phyloP scores from a whole-genome alignment of 768 basidiomycete genomes.

The Auricularia sp. region DNA sequence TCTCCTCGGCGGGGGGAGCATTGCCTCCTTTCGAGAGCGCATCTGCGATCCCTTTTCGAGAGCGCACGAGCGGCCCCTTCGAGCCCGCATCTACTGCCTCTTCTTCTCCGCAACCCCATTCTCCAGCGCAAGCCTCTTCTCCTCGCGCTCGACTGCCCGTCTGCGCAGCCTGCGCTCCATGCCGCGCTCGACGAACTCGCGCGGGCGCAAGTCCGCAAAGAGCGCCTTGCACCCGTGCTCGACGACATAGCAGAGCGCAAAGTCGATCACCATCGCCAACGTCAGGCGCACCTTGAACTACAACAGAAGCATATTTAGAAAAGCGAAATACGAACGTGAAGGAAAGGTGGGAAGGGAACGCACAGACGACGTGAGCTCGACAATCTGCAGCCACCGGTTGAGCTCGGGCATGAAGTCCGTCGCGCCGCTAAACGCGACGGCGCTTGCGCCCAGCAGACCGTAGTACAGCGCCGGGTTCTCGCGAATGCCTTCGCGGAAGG shows the following conservation, averaged over 20 bases:
- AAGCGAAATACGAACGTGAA: neutral
- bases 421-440: slow-evolving; percentile 87
- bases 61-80: neutral
- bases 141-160: slow-evolving; percentile 33
- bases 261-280: slow-evolving; percentile 75
- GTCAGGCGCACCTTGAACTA: slow-evolving; percentile 83
- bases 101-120: slow-evolving; percentile 27
- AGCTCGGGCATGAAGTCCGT: slow-evolving; percentile 93
- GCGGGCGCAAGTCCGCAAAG: slow-evolving; percentile 84
- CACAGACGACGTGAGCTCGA: slow-evolving; percentile 74
- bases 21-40: no score
- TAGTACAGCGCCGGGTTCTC: slow-evolving; percentile 92
- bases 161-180: slow-evolving; percentile 58
- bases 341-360: slow-evolving; percentile 22
- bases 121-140: slow-evolving; percentile 9
- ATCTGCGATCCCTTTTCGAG: no score
- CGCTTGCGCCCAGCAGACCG: slow-evolving; percentile 80
- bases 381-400: slow-evolving; percentile 94
- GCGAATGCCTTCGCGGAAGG: slow-evolving; percentile 95
- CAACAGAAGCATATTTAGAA: slow-evolving; percentile 1
- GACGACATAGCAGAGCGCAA: slow-evolving; percentile 76
- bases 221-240: slow-evolving; percentile 75
- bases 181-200: slow-evolving; percentile 73
- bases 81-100: slow-evolving; percentile 17
- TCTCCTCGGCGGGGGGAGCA: no score